Evolutionary conservation across 768 basidiomycete species (phyloP).

Genomic region (Suillus subalutaceus): DNA sequence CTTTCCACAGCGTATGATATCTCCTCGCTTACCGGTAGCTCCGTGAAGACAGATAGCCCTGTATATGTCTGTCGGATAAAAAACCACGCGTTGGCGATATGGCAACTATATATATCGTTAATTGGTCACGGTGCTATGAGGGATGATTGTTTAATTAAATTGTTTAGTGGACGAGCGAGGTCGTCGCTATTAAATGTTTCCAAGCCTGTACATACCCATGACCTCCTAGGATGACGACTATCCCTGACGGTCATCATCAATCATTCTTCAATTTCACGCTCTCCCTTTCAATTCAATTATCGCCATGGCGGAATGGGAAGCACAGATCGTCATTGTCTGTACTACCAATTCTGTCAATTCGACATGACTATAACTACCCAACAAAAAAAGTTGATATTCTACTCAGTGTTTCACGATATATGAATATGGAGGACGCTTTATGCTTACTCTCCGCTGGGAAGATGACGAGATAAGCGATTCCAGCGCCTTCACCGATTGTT

Average conservation of each 20-base stretch:
- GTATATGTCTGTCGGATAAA: too few relatives aligned
- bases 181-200: not conserved
- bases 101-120: not conserved
- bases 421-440: conserved; percentile 55
- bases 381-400: conserved; percentile 27
- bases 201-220: not conserved
- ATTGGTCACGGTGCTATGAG: not conserved
- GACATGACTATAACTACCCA: not conserved
- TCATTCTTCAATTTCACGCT: not conserved
- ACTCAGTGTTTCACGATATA: conserved; percentile 56
- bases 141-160: not conserved
- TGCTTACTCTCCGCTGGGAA: conserved; percentile 43
- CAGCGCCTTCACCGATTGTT: conserved; percentile 46
- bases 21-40: too few relatives aligned
- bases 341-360: not conserved
- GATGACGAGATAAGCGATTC: conserved; percentile 55
- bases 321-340: not conserved
- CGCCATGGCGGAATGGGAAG: not conserved
- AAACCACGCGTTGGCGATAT: too few relatives aligned
- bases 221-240: not conserved
- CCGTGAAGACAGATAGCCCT: too few relatives aligned
- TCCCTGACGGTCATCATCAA: not conserved
- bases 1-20: too few relatives aligned
- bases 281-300: not conserved
- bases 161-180: not conserved